phyloP scores from a whole-genome alignment of 2,329 filamentous ascomycete species.

The Uncinocarpus reesii region DNA sequence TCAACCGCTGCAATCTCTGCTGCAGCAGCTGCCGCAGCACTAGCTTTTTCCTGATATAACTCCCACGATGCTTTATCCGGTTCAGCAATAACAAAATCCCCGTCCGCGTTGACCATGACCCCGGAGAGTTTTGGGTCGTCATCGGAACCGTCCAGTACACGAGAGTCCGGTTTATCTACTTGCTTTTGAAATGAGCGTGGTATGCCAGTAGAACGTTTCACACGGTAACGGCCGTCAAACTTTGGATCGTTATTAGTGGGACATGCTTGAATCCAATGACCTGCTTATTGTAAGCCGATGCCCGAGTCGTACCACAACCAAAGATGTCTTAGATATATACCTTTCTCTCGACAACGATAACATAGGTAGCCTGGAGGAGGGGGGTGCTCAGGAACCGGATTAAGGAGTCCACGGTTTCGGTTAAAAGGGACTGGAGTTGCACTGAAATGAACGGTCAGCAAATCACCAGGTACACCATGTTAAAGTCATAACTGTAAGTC shows the following conservation, averaged over 20 bases:
- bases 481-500: not conserved
- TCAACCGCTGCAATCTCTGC: slow-evolving; percentile 66
- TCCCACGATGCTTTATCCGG: slow-evolving; percentile 95
- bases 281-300: slow-evolving; percentile 32
- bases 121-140: slow-evolving; percentile 76
- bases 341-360: slow-evolving; percentile 91
- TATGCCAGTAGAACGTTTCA: slow-evolving; percentile 95
- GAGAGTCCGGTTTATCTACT: slow-evolving; percentile 75
- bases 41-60: slow-evolving; percentile 88
- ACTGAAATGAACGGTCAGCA: slow-evolving; percentile 24
- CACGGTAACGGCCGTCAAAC: slow-evolving; percentile 83
- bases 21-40: slow-evolving; percentile 71
- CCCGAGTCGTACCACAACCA: not conserved
- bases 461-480: not conserved
- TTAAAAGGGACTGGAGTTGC: slow-evolving; percentile 37
- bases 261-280: slow-evolving; percentile 98
- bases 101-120: slow-evolving; percentile 95
- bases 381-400: slow-evolving; percentile 81
- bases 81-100: slow-evolving; percentile 93
- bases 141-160: slow-evolving; percentile 61
- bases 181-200: slow-evolving; percentile 91
- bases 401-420: slow-evolving; percentile 29
- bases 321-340: slow-evolving; percentile 27
- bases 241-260: slow-evolving; percentile 97
- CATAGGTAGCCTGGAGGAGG: slow-evolving; percentile 91